Evolutionary conservation across 805 yeast genomes (phyloP).

Genomic region (Candida ascalaphidarum): DNA sequence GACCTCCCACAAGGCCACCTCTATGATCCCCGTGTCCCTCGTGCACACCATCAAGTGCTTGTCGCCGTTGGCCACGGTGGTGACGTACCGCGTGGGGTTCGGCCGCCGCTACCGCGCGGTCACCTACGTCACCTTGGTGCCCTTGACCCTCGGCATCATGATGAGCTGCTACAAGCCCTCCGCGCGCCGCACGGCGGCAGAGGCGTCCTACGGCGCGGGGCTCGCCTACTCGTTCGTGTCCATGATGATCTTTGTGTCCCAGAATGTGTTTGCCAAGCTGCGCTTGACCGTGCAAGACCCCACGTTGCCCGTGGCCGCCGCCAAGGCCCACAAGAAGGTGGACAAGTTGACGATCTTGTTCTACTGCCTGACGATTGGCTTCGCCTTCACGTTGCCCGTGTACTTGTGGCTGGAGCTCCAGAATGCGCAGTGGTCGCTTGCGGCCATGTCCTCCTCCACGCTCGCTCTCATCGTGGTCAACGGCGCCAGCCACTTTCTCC

Average conservation of each 20-base stretch:
- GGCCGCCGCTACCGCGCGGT: constrained; percentile 45
- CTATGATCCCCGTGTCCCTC: constrained; percentile 84
- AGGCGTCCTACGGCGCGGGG: constrained; percentile 23
- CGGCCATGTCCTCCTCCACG: constrained; percentile 22
- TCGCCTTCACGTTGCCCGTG: constrained; percentile 56
- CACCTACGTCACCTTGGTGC: constrained; percentile 74
- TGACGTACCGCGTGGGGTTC: constrained; percentile 61
- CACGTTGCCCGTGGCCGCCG: constrained; percentile 1
- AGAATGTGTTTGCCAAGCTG: constrained; percentile 73
- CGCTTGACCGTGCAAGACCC: constrained; percentile 45
- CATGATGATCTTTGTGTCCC: constrained; percentile 66
- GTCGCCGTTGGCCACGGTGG: constrained; percentile 82
- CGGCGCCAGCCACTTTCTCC: constrained; percentile 63
- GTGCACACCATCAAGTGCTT: constrained; percentile 93
- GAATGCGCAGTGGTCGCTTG: constrained; percentile 15
- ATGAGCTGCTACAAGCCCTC: constrained; percentile 55
- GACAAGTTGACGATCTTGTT: constrained; percentile 67
- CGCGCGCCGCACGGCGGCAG: constrained; percentile 8
- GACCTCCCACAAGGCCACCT: constrained; percentile 86
- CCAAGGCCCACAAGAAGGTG: constrained; percentile 28
- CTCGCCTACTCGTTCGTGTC: constrained; percentile 43
- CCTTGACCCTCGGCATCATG: constrained; percentile 80
- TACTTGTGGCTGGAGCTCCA: constrained; percentile 48
- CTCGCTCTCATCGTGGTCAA: constrained; percentile 42
- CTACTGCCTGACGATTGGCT: constrained; percentile 67